These are phyloP conservation scores for Coemansia sp. DNA, from an alignment of 192 early-diverging fungal genomes.

Conservation along the genomic window DNA sequence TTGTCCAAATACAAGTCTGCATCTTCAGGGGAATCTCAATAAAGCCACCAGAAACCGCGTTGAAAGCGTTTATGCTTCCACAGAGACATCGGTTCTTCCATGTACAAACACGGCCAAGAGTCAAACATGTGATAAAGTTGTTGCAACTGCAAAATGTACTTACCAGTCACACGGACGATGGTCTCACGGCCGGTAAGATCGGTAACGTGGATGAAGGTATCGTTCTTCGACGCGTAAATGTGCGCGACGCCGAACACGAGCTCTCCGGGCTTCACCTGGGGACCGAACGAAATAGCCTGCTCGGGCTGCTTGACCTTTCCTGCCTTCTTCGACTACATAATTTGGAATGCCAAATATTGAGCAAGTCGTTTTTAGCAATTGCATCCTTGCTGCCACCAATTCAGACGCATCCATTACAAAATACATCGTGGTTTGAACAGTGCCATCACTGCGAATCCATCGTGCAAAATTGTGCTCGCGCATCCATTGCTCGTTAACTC, in stretches of 20 bases:
- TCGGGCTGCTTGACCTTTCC: constrained; percentile 75
- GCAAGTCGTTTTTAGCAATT: not conserved
- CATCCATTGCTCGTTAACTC: not conserved
- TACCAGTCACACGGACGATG: constrained; percentile 97
- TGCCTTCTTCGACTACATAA: constrained; percentile 65
- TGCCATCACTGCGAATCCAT: constrained; percentile 6
- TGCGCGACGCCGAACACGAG: constrained; percentile 99
- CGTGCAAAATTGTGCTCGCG: not conserved
- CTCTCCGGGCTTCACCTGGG: constrained; percentile 96
- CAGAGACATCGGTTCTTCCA: not conserved
- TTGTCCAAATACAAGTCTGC: constrained; percentile 36
- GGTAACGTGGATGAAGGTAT: constrained; percentile 99
- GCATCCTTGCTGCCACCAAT: not conserved
- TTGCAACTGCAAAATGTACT: constrained; percentile 19
- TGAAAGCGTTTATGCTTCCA: not conserved
- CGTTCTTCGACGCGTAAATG: constrained; percentile 99
- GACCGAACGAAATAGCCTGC: constrained; percentile 93
- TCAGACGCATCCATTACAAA: not conserved
- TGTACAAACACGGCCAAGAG: not conserved
- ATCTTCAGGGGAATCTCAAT: constrained; percentile 55
- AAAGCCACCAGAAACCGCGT: constrained; percentile 8
- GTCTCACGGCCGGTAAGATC: constrained; percentile 99
- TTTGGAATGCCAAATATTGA: not conserved
- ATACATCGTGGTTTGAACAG: not conserved
- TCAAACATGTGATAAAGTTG: not conserved